Conservation (phyloP, 2,329 filamentous ascomycete genomes). For the Incumbomyces lentus region DNA sequence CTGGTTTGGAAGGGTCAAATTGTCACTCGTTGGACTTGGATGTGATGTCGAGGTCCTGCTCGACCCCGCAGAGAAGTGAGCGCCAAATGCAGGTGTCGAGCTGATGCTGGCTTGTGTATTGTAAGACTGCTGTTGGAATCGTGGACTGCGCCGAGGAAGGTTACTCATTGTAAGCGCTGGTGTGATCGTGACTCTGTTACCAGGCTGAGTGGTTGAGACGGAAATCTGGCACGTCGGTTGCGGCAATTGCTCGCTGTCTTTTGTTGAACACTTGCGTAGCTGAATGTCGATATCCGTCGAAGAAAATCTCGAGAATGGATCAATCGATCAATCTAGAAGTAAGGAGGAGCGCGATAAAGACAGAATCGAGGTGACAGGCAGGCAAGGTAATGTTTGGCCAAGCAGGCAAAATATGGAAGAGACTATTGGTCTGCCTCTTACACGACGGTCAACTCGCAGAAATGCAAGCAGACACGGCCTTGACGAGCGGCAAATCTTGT, state of each 20-base stretch:
- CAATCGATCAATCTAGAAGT: no score
- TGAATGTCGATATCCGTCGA: neutral
- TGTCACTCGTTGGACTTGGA: conserved; percentile 19
- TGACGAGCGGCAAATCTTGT: no score
- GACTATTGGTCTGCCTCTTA: no score
- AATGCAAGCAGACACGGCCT: no score
- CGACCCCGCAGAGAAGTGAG: conserved; percentile 16
- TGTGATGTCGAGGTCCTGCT: conserved; percentile 20
- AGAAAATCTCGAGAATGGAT: no score
- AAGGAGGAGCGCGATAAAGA: no score
- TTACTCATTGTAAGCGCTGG: conserved; percentile 6
- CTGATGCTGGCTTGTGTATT: conserved; percentile 1
- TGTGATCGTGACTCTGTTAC: neutral
- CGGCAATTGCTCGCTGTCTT: neutral
- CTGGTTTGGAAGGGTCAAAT: conserved; percentile 12
- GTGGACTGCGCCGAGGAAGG: conserved; percentile 9
- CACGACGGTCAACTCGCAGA: no score
- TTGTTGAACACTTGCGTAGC: neutral
- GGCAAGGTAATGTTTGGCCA: no score
- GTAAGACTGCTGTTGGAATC: conserved; percentile 6
- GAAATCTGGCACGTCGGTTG: neutral
- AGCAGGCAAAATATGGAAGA: no score
- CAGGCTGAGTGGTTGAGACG: neutral
- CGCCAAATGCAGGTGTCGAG: conserved; percentile 11
- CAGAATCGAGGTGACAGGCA: no score